Percentiles rank a stretch among this genome's conserved stretches.
These are phyloP conservation scores for Fusarium newnesense DNA, from an alignment of 2,329 filamentous ascomycete genomes.

Conservation along the genomic window DNA sequence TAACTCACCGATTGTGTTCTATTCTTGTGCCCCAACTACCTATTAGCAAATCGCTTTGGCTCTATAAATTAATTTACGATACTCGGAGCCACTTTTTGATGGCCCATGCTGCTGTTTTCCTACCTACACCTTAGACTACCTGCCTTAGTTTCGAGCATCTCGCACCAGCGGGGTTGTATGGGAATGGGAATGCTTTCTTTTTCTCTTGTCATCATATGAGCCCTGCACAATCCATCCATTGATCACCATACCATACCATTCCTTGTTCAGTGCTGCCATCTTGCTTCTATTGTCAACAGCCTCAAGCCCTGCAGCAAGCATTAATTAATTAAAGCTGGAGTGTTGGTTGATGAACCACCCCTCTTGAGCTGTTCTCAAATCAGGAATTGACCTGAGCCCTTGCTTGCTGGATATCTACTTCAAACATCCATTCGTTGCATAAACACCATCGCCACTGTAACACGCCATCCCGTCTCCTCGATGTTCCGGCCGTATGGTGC, in stretches of 20 bases:
- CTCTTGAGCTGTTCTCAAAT: background rate
- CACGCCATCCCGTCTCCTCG: constrained; percentile 39
- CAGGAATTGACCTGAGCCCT: constrained; percentile 6
- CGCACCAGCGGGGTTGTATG: background rate
- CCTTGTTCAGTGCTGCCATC: constrained; percentile 20
- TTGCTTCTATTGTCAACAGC: constrained; percentile 2
- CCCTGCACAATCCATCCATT: constrained; percentile 31
- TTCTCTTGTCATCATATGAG: constrained; percentile 28
- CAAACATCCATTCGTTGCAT: constrained; percentile 1
- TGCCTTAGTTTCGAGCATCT: background rate
- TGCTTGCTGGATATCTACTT: background rate
- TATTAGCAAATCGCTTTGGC: constrained; percentile 8
- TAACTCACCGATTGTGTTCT: constrained; percentile 16
- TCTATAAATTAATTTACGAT: constrained; percentile 19
- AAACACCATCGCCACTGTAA: constrained; percentile 20
- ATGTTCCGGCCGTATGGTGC: constrained; percentile 44
- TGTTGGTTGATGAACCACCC: constrained; percentile 15
- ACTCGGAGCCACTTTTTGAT: constrained; percentile 31
- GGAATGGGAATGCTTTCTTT: background rate
- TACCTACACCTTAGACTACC: background rate
- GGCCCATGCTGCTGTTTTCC: constrained; percentile 12
- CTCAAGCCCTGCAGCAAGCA: background rate
- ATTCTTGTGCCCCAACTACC: background rate
- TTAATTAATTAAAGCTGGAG: constrained; percentile 1
- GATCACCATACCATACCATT: constrained; percentile 38